These are phyloP conservation scores for Curvularia hawaiiensis DNA, from an alignment of 2,329 filamentous ascomycete genomes.

Conservation along the genomic window DNA sequence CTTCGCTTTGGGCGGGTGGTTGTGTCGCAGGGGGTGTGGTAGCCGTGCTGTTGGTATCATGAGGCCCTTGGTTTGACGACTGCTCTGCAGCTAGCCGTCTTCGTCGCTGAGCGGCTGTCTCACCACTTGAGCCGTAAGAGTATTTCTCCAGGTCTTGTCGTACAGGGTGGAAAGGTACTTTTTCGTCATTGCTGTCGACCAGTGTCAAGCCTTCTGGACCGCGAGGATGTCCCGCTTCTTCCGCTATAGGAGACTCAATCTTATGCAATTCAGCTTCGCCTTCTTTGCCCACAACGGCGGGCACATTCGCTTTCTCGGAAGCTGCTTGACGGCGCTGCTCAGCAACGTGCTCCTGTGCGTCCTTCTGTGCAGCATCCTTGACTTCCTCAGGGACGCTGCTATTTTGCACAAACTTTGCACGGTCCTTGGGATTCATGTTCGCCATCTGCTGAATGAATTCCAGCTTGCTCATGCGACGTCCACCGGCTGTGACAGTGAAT, in stretches of 20 bases:
- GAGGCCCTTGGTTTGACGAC: conserved; percentile 22
- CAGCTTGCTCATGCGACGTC: conserved; percentile 76
- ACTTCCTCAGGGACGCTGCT: conserved; percentile 54
- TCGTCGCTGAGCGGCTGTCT: conserved; percentile 52
- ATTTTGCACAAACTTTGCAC: conserved; percentile 56
- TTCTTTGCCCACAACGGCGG: conserved; percentile 41
- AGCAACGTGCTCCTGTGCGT: conserved; percentile 47
- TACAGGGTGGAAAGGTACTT: conserved; percentile 56
- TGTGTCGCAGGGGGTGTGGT: conserved; percentile 22
- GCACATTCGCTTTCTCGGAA: conserved; percentile 32
- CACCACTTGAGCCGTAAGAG: conserved; percentile 27
- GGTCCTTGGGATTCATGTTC: conserved; percentile 70
- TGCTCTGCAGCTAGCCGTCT: conserved; percentile 43
- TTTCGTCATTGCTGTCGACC: conserved; percentile 52
- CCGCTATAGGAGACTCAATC: conserved; percentile 36
- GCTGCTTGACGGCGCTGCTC: conserved; percentile 34
- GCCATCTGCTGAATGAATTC: conserved; percentile 79
- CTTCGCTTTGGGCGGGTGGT: conserved; percentile 37
- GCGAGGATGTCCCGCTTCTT: conserved; percentile 29
- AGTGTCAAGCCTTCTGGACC: conserved; percentile 50
- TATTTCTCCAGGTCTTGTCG: conserved; percentile 40
- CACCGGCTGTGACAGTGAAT: conserved; percentile 77
- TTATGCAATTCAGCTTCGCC: conserved; percentile 42
- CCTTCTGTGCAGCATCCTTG: conserved; percentile 53
- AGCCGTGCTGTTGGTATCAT: conserved; percentile 6